Conservation (phyloP, 768 basidiomycete genomes). For the Kwoniella dendrophila region DNA sequence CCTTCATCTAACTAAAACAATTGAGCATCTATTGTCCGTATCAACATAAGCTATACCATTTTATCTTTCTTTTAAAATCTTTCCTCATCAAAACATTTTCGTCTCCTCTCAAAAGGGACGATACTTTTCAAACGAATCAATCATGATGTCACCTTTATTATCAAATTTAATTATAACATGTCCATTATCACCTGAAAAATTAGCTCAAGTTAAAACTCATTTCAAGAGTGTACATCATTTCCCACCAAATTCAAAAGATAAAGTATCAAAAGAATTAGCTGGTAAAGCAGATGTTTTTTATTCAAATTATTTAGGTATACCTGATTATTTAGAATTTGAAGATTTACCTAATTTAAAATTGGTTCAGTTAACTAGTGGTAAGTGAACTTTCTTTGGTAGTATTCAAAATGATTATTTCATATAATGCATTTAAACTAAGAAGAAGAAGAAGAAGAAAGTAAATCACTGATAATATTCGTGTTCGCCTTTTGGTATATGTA, state of each 20-base stretch:
- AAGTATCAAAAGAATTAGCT: conserved; percentile 25
- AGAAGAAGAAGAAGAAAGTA: too few relatives aligned
- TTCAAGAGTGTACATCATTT: conserved; percentile 46
- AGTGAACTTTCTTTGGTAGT: conserved; percentile 8
- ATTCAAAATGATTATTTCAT: neutral
- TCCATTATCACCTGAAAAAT: conserved; percentile 17
- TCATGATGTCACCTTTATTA: conserved; percentile 22
- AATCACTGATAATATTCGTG: conserved; percentile 17
- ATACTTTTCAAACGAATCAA: too few relatives aligned
- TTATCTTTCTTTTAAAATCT: too few relatives aligned
- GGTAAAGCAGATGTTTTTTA: conserved; percentile 41
- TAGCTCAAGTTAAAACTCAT: conserved; percentile 23
- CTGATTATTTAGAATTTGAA: conserved; percentile 26
- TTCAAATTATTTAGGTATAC: conserved; percentile 29
- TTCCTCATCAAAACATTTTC: too few relatives aligned
- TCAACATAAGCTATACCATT: too few relatives aligned
- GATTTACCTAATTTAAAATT: conserved; percentile 35
- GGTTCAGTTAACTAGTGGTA: conserved; percentile 43
- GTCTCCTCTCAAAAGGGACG: too few relatives aligned
- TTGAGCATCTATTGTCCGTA: too few relatives aligned
- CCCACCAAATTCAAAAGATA: conserved; percentile 13
- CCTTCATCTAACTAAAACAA: too few relatives aligned
- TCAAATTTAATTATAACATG: conserved; percentile 18
- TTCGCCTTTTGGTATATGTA: neutral
- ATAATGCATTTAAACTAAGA: conserved; percentile 13